Evolutionary conservation across 1,284 basidiomycete species (phyloP).

Genomic region (Coniferiporia sulphurascens): DNA sequence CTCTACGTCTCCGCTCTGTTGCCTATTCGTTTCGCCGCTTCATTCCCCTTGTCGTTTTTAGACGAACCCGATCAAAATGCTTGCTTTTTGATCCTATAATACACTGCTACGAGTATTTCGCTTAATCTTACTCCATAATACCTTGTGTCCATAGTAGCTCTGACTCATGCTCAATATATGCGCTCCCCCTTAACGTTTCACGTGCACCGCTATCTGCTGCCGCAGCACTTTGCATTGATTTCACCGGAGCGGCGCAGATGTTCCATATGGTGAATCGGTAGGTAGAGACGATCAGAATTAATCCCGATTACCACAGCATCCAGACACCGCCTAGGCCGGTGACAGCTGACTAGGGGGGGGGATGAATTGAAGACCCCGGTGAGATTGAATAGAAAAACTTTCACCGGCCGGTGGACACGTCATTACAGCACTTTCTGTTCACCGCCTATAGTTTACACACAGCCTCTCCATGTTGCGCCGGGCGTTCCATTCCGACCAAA

Average conservation of each 20-base stretch:
- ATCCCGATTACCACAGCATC: too few relatives aligned
- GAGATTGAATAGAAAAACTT: background rate
- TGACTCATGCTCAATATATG: background rate
- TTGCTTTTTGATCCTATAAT: conserved; percentile 4
- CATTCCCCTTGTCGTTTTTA: background rate
- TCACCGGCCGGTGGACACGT: background rate
- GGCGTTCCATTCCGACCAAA: background rate
- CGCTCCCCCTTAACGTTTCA: background rate
- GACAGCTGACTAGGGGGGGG: too few relatives aligned
- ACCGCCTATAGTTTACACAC: background rate
- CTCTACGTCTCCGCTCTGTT: conserved; percentile 5
- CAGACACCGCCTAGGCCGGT: too few relatives aligned
- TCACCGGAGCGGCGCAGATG: too few relatives aligned
- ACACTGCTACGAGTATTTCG: background rate
- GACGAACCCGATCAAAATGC: background rate
- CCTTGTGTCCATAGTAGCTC: conserved; percentile 8
- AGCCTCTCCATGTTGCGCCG: background rate
- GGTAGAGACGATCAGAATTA: too few relatives aligned
- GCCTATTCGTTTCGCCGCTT: background rate
- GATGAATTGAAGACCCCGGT: background rate
- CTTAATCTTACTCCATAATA: background rate
- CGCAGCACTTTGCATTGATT: too few relatives aligned
- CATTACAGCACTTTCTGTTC: background rate
- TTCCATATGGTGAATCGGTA: too few relatives aligned
- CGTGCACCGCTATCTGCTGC: background rate